Base-by-base conservation (phyloP, 2,329 filamentous ascomycete genomes). In the Sphaerulina vaccinii region DNA sequence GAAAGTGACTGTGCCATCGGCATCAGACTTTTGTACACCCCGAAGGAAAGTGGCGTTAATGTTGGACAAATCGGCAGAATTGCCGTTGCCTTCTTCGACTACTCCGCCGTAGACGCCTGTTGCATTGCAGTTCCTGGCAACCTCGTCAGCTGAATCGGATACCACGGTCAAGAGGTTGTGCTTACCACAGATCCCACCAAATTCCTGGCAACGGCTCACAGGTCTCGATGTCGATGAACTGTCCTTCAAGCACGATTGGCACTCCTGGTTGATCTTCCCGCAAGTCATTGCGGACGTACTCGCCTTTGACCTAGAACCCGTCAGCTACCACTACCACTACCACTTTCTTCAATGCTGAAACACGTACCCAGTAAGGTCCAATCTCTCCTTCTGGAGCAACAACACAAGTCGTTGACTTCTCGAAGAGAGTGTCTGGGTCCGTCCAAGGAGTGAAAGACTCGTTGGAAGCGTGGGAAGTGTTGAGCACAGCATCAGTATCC, bases 51-150 rank as follows among this genome's bases (percentile, higher is more conserved):
- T 71, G 13, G 58, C 16, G 38, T 42, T 37, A 29, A 50, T 42
- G 38, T 50, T 50, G 37, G 38, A 6, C 10, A 39, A 23, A 33
- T 42, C 44, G 8, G 61, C 59, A 15, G 3, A 13, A 57, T 67
- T 63, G 22, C 65, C 70, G 51, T 72, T 71, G 15, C 67, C 68
- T 21, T 40, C 53, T 24, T 41, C 57, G 36, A 50, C 9, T 13
- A 50, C 44, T 44, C 73, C 73, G 7, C 65, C 69, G 63, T 76
- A 76, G 18, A 74, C 70, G 29, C 74, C 73, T 3, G 73, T 74
- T 9, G 72, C 56, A 59, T 76, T 75, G 65, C 68, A 70, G 56
- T 16, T 43, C 74, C 68, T 45, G 33, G 13, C 11, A 29, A 29
- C 27, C 9, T 10, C 11, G n/a, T 35, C 19, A 51, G 24, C 36